Evolutionary conservation across 108 stramenopile genomes (phyloP).

Genomic region (Pseudonitzschia pungens): DNA sequence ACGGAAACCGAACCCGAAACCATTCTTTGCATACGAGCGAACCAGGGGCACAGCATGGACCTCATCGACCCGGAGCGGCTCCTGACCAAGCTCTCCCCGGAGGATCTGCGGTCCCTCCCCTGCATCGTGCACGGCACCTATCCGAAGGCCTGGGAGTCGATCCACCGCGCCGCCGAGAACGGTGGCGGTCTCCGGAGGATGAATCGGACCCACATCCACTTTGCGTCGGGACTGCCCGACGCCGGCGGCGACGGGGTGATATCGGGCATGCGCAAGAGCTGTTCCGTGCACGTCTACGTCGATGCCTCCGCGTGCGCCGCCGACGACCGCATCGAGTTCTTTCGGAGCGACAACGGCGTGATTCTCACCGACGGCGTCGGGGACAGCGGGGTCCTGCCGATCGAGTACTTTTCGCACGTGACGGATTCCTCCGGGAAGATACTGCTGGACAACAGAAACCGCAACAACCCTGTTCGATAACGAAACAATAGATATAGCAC

Average conservation of each 20-base stretch:
- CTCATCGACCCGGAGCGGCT: slow-evolving; percentile 52
- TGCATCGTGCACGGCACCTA: slow-evolving; percentile 80
- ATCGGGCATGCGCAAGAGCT: slow-evolving; percentile 77
- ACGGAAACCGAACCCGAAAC: slow-evolving; percentile 10
- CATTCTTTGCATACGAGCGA: slow-evolving; percentile 79
- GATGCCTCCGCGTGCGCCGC: slow-evolving; percentile 57
- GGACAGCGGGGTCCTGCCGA: slow-evolving; percentile 53
- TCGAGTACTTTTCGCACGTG: slow-evolving; percentile 66
- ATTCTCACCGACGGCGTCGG: slow-evolving; percentile 68
- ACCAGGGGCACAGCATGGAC: slow-evolving; percentile 78
- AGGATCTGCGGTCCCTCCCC: slow-evolving; percentile 42
- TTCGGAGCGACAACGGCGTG: slow-evolving; percentile 70
- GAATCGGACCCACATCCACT: slow-evolving; percentile 84
- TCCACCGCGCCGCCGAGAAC: slow-evolving; percentile 1
- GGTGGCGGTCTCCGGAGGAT: slow-evolving; percentile 52
- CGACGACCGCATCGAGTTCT: slow-evolving; percentile 63
- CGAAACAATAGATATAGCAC: neutral
- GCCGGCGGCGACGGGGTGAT: slow-evolving; percentile 57
- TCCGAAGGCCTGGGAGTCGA: slow-evolving; percentile 60
- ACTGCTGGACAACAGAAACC: slow-evolving; percentile 29
- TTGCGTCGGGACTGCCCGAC: slow-evolving; percentile 67
- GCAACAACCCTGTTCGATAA: neutral
- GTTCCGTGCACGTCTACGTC: slow-evolving; percentile 69
- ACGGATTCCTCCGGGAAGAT: slow-evolving; percentile 30
- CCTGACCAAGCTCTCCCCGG: slow-evolving; percentile 44